Evolutionary conservation across 257 asterid species (phyloP).

Genomic region (Leonotis leonurus): DNA sequence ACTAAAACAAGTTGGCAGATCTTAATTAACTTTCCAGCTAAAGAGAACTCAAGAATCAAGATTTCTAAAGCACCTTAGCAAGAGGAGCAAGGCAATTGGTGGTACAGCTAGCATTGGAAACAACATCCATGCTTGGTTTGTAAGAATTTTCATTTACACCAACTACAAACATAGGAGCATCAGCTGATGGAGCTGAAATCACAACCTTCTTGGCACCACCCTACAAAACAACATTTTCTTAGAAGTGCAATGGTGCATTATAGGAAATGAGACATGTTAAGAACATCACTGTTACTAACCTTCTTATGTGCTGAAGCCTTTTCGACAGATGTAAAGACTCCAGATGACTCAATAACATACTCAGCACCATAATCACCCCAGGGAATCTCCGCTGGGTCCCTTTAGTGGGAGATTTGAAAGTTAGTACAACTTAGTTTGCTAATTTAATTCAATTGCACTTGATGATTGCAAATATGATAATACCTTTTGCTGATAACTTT

Average conservation of each 20-base stretch:
- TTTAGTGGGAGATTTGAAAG: slow-evolving; percentile 20
- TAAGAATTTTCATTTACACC: slow-evolving; percentile 88
- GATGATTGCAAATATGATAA: not conserved
- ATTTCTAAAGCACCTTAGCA: slow-evolving; percentile 66
- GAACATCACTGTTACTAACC: slow-evolving; percentile 28
- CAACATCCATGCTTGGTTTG: slow-evolving; percentile 88
- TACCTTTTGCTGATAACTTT: slow-evolving; percentile 76
- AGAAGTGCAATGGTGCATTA: slow-evolving; percentile 3
- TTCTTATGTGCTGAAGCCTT: slow-evolving; percentile 87
- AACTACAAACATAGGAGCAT: slow-evolving; percentile 99
- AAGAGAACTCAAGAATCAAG: not conserved
- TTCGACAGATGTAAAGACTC: slow-evolving; percentile 76
- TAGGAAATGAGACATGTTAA: not conserved
- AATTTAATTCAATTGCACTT: not conserved
- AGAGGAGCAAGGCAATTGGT: slow-evolving; percentile 99
- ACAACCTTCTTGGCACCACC: slow-evolving; percentile 97
- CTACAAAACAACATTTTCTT: slow-evolving; percentile 33
- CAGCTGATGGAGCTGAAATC: slow-evolving; percentile 98
- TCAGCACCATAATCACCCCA: slow-evolving; percentile 97
- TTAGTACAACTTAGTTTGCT: slow-evolving; percentile 14
- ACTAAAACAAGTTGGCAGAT: not conserved
- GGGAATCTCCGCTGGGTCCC: slow-evolving; percentile 92
- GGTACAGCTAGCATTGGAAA: slow-evolving; percentile 99
- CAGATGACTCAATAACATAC: slow-evolving; percentile 90
- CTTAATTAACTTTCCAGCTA: not conserved